phyloP scores from a whole-genome alignment of 2,329 filamentous ascomycete genomes.

The Pseudonectria buxi region DNA sequence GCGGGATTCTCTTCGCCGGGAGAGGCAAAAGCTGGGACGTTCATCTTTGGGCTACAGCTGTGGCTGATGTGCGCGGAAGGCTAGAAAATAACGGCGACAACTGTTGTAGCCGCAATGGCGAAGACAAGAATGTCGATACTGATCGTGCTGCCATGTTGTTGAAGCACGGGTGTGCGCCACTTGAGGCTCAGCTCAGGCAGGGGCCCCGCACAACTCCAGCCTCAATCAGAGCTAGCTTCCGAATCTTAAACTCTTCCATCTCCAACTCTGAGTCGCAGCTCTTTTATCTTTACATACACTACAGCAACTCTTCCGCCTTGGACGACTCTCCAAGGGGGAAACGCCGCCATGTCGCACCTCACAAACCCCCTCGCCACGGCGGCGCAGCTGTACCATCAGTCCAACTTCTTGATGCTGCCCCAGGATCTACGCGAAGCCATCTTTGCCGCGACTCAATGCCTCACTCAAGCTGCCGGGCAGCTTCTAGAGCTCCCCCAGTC shows the following conservation, averaged over 20 bases:
- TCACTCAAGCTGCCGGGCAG: conserved; percentile 73
- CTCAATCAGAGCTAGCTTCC: conserved; percentile 1
- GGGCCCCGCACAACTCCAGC: conserved; percentile 3
- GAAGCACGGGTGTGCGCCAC: neutral
- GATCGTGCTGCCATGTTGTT: neutral
- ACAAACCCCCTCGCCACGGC: conserved; percentile 66
- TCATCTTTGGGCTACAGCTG: conserved; percentile 20
- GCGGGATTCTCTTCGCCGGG: conserved; percentile 38
- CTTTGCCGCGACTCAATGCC: conserved; percentile 62
- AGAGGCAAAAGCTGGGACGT: conserved; percentile 26
- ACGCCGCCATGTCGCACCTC: conserved; percentile 48
- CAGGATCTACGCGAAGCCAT: conserved; percentile 64
- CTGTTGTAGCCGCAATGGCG: neutral
- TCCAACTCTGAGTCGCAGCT: neutral
- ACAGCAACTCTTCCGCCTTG: no score
- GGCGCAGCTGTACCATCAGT: conserved; percentile 57
- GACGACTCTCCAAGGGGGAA: no score
- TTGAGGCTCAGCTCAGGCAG: conserved; percentile 14
- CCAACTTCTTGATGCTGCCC: conserved; percentile 53
- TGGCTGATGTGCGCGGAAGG: no score
- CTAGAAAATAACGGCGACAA: neutral
- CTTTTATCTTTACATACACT: no score
- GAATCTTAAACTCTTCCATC: neutral
- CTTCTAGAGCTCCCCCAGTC: conserved; percentile 80
- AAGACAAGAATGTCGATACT: neutral